phyloP scores from a whole-genome alignment of 768 basidiomycete species.

The Filobasidium wieringae region DNA sequence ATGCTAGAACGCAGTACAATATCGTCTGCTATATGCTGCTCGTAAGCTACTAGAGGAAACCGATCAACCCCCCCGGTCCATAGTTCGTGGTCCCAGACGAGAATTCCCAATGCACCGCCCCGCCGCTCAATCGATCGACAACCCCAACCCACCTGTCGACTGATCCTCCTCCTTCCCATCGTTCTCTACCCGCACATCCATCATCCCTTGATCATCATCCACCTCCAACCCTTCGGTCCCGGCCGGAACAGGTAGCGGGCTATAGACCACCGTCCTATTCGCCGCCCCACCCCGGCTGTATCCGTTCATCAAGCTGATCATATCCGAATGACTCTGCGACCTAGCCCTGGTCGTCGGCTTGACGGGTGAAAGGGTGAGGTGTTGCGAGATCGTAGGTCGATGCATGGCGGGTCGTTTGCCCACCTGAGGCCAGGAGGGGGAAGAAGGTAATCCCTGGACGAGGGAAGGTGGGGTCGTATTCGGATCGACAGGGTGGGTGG shows the following conservation, averaged over 20 bases:
- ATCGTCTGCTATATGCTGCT: too few species aligned
- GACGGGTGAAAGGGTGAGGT: slow-evolving; percentile 5
- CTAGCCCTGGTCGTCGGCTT: slow-evolving; percentile 16
- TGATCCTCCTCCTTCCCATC: too few species aligned
- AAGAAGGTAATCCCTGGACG: not conserved
- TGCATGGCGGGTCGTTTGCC: not conserved
- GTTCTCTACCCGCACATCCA: too few species aligned
- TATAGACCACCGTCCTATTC: slow-evolving; percentile 32
- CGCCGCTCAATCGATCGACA: too few species aligned
- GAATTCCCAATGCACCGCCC: too few species aligned
- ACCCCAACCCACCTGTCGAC: too few species aligned
- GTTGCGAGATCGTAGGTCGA: slow-evolving; percentile 3
- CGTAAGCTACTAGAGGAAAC: too few species aligned
- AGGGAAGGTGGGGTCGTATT: not conserved
- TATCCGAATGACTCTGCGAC: slow-evolving; percentile 31
- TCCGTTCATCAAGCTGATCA: slow-evolving; percentile 30
- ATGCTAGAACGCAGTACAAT: too few species aligned
- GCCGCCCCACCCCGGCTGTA: slow-evolving; percentile 34
- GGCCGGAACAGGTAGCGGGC: slow-evolving; percentile 10
- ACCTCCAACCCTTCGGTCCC: too few species aligned
- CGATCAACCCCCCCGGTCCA: too few species aligned
- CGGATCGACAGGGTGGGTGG: not conserved
- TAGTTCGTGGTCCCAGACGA: too few species aligned
- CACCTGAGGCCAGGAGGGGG: not conserved
- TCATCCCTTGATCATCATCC: too few species aligned